Evolutionary conservation across 2,329 filamentous ascomycete species (phyloP).

Genomic region (Bipolaris sorokiniana): DNA sequence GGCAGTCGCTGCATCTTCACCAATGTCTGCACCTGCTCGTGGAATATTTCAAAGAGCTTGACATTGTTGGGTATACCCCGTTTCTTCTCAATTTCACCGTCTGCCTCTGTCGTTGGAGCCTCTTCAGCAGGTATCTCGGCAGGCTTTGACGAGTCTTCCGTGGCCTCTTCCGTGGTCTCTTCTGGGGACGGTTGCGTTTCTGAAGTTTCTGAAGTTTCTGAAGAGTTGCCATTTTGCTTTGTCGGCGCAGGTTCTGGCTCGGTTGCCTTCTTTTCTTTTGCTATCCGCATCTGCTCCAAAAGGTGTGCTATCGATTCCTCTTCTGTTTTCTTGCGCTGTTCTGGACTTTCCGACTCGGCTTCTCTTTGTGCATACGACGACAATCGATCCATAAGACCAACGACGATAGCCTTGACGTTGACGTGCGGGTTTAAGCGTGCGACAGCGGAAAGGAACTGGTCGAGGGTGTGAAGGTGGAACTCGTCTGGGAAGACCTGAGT

Average conservation of each 20-base stretch:
- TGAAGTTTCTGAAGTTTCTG: conserved; percentile 27
- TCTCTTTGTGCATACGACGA: conserved; percentile 95
- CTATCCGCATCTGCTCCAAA: conserved; percentile 76
- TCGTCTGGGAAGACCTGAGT: conserved; percentile 99
- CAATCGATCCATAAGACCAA: conserved; percentile 94
- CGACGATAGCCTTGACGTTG: conserved; percentile 97
- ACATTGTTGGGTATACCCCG: conserved; percentile 74
- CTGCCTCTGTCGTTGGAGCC: conserved; percentile 46
- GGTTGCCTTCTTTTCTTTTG: conserved; percentile 60
- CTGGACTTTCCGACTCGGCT: conserved; percentile 70
- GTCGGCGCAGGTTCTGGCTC: conserved; percentile 31
- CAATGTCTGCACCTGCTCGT: conserved; percentile 91
- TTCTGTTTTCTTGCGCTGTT: conserved; percentile 78
- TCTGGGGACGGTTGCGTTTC: conserved; percentile 34
- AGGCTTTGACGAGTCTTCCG: conserved; percentile 34
- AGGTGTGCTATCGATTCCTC: conserved; percentile 81
- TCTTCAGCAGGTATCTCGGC: conserved; percentile 42
- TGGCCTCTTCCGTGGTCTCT: conserved; percentile 38
- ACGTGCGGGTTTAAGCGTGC: conserved; percentile 93
- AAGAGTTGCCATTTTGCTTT: conserved; percentile 46
- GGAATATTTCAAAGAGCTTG: conserved; percentile 96
- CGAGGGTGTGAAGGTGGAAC: conserved; percentile 94
- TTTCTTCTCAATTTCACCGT: conserved; percentile 54
- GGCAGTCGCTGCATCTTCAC: conserved; percentile 89
- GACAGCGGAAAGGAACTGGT: conserved; percentile 92